Evolutionary conservation across 331 rosid genomes (phyloP), one percentile per base, ranked within the genome.

Genomic region (Spiraea crenata): DNA sequence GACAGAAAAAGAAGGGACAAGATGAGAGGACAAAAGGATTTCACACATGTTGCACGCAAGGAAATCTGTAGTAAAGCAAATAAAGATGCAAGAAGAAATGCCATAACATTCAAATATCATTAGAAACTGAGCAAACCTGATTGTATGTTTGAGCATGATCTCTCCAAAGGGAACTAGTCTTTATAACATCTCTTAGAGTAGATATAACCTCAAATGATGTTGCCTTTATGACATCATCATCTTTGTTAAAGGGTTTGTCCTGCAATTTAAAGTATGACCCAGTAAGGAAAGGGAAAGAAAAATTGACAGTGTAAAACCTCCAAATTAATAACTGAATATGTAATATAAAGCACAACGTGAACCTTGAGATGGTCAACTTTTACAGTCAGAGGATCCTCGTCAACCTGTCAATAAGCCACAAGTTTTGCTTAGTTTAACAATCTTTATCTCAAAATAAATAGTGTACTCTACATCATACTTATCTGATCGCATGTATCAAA

Each of bases 331-430:
- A 34, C 20, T 52, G 39, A 70, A 39, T 64, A 48, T 20, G 45
- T 39, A 69, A 80, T 48, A 56, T 13, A 60, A 64, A 63, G 62
- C 65, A 73, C 39, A 3, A 69, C 17, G 57, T 44, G 69, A 67
- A 61, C 99, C 98, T 95, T 95, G 81, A 91, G 96, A 86, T 95
- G 99, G 82, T 95, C 99, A 62, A 95, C 99, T 88, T 95, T 89
- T 63, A 95, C 98, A 15, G 99, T 91, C 61, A 95, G 92, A 1
- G 98, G 99, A n/a, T 91, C 93, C 88, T 91, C 96, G 16, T 82
- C 87, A 62, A 82, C 96, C 99, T 95, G 86, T 44, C 64, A 59
- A 85, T 42, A 78, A 74, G 71, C 74, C 52, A 67, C 47, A 48
- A 57, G 62, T 64, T 70, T 25, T 61, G 0, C 38, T 80, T 67